phyloP scores from a whole-genome alignment of 2,329 filamentous ascomycete genomes.

The Dendrostoma leiphaemia region DNA sequence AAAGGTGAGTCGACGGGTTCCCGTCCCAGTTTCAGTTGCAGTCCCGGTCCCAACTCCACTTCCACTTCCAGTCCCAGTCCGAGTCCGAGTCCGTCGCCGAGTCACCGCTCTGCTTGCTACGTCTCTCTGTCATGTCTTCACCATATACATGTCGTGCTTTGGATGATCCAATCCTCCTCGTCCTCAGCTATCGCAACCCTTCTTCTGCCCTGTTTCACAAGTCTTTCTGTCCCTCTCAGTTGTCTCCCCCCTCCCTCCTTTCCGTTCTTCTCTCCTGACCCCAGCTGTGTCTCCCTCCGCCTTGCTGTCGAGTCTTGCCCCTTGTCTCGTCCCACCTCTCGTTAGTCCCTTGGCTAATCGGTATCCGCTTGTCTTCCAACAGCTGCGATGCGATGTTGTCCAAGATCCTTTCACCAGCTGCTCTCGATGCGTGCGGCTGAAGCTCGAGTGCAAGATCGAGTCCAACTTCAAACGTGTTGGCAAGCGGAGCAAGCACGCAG shows the following conservation, averaged over 20 bases:
- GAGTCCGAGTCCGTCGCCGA: too few relatives aligned
- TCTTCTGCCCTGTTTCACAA: too few relatives aligned
- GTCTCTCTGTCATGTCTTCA: too few relatives aligned
- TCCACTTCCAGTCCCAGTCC: conserved; percentile 11
- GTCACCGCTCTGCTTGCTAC: too few relatives aligned
- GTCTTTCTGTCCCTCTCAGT: too few relatives aligned
- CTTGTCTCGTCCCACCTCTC: background rate
- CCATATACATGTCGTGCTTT: too few relatives aligned
- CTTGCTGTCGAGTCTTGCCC: background rate
- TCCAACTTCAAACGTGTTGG: conserved; percentile 81
- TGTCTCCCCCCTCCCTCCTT: too few relatives aligned
- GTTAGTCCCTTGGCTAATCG: background rate
- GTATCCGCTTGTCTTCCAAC: too few relatives aligned
- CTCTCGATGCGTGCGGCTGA: conserved; percentile 74
- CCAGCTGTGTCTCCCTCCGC: too few relatives aligned
- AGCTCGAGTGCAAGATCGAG: conserved; percentile 81
- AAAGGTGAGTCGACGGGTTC: conserved; percentile 58
- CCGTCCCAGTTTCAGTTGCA: background rate
- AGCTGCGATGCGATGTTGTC: conserved; percentile 81
- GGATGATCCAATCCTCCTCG: too few relatives aligned
- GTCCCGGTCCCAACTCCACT: background rate
- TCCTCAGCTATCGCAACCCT: too few relatives aligned
- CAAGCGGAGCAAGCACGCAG: conserved; percentile 79
- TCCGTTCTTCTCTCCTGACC: too few relatives aligned
- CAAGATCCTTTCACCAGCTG: conserved; percentile 78